Evolutionary conservation across 1,284 basidiomycete genomes (phyloP).

Genomic region (Taiwanofungus camphoratus): DNA sequence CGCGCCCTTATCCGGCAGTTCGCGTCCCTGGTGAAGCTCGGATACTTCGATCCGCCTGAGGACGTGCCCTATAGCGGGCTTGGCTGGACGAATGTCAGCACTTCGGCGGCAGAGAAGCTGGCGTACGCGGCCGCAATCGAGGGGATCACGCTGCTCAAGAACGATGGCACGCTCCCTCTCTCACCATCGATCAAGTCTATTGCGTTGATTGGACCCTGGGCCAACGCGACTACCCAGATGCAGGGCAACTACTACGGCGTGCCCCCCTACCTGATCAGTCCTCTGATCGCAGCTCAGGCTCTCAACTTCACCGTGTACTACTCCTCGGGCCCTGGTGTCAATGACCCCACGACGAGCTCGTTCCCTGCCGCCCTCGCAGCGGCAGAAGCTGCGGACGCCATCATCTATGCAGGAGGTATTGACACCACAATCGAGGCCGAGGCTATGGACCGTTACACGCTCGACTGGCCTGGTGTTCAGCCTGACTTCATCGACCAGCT

Average conservation of each 20-base stretch:
- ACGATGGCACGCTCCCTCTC: slow-evolving; percentile 48
- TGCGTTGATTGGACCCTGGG: slow-evolving; percentile 51
- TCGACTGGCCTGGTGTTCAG: slow-evolving; percentile 53
- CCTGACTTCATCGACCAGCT: slow-evolving; percentile 43
- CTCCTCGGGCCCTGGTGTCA: slow-evolving; percentile 35
- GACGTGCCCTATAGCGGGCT: slow-evolving; percentile 46
- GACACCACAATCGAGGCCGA: slow-evolving; percentile 48
- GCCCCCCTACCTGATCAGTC: slow-evolving; percentile 50
- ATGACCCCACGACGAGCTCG: slow-evolving; percentile 31
- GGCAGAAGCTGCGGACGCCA: slow-evolving; percentile 27
- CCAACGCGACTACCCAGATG: slow-evolving; percentile 48
- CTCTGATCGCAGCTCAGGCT: slow-evolving; percentile 40
- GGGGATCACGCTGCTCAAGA: slow-evolving; percentile 51
- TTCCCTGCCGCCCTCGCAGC: slow-evolving; percentile 35
- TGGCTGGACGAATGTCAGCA: slow-evolving; percentile 43
- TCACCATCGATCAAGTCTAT: slow-evolving; percentile 35
- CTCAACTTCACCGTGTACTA: slow-evolving; percentile 43
- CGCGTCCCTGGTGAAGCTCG: slow-evolving; percentile 48
- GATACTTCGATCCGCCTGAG: slow-evolving; percentile 48
- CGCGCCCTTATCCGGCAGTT: slow-evolving; percentile 41
- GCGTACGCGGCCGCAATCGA: slow-evolving; percentile 46
- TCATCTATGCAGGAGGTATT: slow-evolving; percentile 44
- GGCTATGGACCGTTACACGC: slow-evolving; percentile 40
- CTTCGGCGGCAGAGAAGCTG: slow-evolving; percentile 39
- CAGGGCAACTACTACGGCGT: slow-evolving; percentile 51